These are phyloP conservation scores for Coprinopsis sp. DNA, from an alignment of 768 basidiomycete genomes.

Conservation along the genomic window DNA sequence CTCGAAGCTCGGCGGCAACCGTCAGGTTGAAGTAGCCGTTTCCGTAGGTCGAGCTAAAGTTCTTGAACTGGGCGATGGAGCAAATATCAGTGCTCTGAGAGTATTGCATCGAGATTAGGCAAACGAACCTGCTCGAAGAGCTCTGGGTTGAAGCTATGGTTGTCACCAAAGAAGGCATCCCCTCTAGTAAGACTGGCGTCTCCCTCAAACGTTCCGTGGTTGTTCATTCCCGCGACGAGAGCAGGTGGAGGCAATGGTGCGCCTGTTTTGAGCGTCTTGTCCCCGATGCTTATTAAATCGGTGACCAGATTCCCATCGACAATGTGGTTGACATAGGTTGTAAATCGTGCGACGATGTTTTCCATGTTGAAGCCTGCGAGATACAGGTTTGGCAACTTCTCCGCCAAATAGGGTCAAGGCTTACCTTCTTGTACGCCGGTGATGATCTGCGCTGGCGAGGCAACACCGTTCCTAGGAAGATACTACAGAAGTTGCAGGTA, in stretches of 20 bases:
- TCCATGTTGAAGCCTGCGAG: conserved; percentile 17
- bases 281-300: conserved; percentile 16
- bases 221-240: conserved; percentile 15
- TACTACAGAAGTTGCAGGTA: not conserved
- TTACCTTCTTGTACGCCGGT: conserved; percentile 12
- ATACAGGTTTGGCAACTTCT: not conserved
- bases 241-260: conserved; percentile 15
- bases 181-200: conserved; percentile 11
- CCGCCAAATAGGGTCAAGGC: not conserved
- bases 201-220: conserved; percentile 14
- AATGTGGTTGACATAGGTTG: conserved; percentile 13
- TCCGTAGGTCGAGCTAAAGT: conserved; percentile 16
- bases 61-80: conserved; percentile 9
- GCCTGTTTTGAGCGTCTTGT: conserved; percentile 14
- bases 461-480: conserved; percentile 11
- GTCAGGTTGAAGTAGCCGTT: conserved; percentile 15
- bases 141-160: conserved; percentile 19
- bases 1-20: conserved; percentile 13
- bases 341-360: conserved; percentile 8
- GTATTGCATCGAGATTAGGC: too few species aligned
- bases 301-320: conserved; percentile 18
- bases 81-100: not conserved
- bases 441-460: conserved; percentile 10
- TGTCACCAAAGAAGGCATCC: conserved; percentile 16
- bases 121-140: conserved; percentile 16